phyloP scores from a whole-genome alignment of 805 yeast species.

The Yamadazyma takamatsuzukensis region DNA sequence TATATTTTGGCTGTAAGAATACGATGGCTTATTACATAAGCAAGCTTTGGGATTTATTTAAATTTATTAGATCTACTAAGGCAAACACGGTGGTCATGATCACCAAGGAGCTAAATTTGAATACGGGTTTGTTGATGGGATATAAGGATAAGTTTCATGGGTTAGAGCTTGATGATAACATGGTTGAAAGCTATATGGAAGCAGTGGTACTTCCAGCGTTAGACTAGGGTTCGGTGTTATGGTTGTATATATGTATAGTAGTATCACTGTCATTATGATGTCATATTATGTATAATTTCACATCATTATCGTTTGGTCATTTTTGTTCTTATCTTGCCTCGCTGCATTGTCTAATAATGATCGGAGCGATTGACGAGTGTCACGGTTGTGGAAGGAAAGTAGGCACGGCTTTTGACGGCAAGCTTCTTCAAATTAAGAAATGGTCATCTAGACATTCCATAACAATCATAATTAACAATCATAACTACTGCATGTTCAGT shows the following conservation, averaged over 20 bases:
- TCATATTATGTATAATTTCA: too few species aligned
- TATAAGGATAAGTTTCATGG: slow-evolving; percentile 17
- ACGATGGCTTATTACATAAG: slow-evolving; percentile 18
- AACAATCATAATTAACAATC: too few species aligned
- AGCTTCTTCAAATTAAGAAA: too few species aligned
- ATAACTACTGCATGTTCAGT: too few species aligned
- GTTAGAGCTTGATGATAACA: slow-evolving; percentile 14
- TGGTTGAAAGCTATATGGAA: slow-evolving; percentile 21
- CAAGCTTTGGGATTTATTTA: slow-evolving; percentile 22
- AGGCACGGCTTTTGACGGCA: too few species aligned
- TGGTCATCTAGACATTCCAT: too few species aligned
- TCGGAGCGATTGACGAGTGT: neutral
- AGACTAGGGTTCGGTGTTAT: neutral
- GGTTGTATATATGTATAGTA: neutral
- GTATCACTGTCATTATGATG: neutral
- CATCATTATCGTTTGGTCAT: too few species aligned
- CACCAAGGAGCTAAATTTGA: slow-evolving; percentile 13
- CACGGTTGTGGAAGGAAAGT: neutral
- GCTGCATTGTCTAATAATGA: too few species aligned
- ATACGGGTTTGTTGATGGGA: slow-evolving; percentile 15
- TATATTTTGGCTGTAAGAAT: slow-evolving; percentile 24
- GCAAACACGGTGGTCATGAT: slow-evolving; percentile 11
- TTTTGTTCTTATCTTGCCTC: too few species aligned
- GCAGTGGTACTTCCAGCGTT: slow-evolving; percentile 13
- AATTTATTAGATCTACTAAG: slow-evolving; percentile 12